Percentiles rank a stretch among this genome's conserved stretches.
Evolutionary conservation across 1,284 basidiomycete genomes (phyloP).

Genomic region (Sporisorium reilianum): DNA sequence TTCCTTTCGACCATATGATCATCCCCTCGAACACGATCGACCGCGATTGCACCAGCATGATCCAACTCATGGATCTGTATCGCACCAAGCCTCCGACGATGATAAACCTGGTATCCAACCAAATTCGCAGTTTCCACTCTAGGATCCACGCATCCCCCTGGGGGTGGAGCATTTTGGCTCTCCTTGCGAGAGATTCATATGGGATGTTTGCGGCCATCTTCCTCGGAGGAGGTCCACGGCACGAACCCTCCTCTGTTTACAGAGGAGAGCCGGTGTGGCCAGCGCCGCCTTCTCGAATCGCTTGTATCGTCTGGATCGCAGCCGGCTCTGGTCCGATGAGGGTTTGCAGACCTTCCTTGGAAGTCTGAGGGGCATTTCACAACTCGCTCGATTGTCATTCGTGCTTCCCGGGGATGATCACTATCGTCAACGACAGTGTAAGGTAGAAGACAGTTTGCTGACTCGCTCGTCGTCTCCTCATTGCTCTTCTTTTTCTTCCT

Average conservation of each 20-base stretch:
- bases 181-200: constrained; percentile 65
- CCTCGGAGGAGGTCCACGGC: constrained; percentile 59
- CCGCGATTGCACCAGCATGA: not conserved
- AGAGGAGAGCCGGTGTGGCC: constrained; percentile 63
- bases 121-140: constrained; percentile 71
- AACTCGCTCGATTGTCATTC: constrained; percentile 10
- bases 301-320: constrained; percentile 68
- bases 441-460: constrained; percentile 16
- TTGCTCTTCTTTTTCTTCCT: constrained; percentile 3
- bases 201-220: constrained; percentile 60
- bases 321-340: constrained; percentile 69
- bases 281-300: constrained; percentile 63
- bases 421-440: not conserved
- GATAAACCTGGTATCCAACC: constrained; percentile 70
- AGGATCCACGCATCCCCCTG: constrained; percentile 62
- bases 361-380: constrained; percentile 65
- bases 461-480: constrained; percentile 1
- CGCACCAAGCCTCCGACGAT: constrained; percentile 60
- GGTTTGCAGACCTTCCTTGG: constrained; percentile 70
- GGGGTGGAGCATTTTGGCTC: constrained; percentile 66
- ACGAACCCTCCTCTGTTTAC: constrained; percentile 66
- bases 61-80: not conserved
- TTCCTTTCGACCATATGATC: not conserved
- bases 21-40: not conserved
- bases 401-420: constrained; percentile 11